Evolutionary conservation across 1,284 basidiomycete genomes (phyloP), one percentile per base, ranked within the genome.

Genomic region (Peniophora sp.): DNA sequence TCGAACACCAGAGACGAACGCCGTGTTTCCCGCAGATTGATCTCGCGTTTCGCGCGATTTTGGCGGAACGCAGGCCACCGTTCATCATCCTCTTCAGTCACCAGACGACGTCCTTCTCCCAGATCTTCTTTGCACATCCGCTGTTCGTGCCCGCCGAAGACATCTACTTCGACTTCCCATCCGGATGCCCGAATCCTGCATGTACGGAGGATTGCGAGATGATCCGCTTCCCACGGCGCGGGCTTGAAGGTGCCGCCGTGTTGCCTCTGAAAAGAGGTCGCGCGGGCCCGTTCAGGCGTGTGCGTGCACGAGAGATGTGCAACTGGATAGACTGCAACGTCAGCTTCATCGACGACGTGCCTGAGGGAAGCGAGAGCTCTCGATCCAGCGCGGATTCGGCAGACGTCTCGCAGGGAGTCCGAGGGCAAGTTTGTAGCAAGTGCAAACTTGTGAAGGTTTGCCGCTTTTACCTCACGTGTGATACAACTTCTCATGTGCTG

Each of bases 21-120:
- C 84, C 84, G 0, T 87, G 84, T 63, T 85, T 87, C 63, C 85
- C 84, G 3, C 84, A 87, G 64, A 83, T 87, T 63, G 84, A 87
- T 65, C 74, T 87, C 54, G 78, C 79, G 17, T 71, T 87, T 49
- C 82, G 84, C 45, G 83, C 84, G 19, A 80, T 87, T 57, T 68
- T 87, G 2, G 73, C 80, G 64, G 84, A 87, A 64, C 85, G 85
- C 60, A 75, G 72, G 47, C 84, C 84, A 1, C 84, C 79, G 25
- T 87, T 87, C 64, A 71, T 87, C 58, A 74, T 87, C 48, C 72
- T 87, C 55, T 87, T 87, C 65, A 87, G 84, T 16, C 83, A 84
- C 59, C 84, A 87, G 61, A 81, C 83, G 34, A 83, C 81, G 16
- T 87, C 85, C 14, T 87, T 85, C 58, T 85, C 85, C 35, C 84